A percentile compares a stretch with the other conserved stretches of the same genome.
Conservation (phyloP, 2,329 filamentous ascomycete genomes). For the Trichoderma sp. region DNA sequence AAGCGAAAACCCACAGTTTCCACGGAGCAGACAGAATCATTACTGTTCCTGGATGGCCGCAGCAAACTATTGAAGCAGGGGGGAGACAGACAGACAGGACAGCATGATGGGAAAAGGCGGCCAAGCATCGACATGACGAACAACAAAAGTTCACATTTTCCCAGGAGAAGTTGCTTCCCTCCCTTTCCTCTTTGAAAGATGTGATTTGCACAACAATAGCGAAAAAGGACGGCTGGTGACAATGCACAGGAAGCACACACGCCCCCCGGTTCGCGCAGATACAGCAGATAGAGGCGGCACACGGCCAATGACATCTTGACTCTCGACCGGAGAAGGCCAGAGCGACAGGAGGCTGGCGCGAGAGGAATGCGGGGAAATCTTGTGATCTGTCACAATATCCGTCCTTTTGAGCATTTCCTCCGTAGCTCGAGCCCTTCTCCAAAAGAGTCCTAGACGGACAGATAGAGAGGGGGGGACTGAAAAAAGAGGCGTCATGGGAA, state of each 20-base stretch:
- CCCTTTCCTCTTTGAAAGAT: not conserved
- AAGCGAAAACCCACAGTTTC: not conserved
- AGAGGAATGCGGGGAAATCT: slow-evolving; percentile 28
- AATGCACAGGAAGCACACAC: not conserved
- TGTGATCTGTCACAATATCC: slow-evolving; percentile 25
- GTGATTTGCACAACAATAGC: not conserved
- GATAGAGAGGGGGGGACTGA: not conserved
- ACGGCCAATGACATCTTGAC: slow-evolving; percentile 1
- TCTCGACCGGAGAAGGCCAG: not conserved
- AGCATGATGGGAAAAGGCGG: not conserved
- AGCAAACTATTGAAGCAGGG: slow-evolving; percentile 19
- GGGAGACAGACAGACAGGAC: not conserved
- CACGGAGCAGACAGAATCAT: not conserved
- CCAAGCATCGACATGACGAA: not conserved
- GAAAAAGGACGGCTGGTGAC: not conserved
- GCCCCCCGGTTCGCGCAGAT: not conserved
- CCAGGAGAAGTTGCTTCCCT: not conserved
- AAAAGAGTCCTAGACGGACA: slow-evolving; percentile 13
- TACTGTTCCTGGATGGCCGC: not conserved
- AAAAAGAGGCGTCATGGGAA: too few relatives aligned
- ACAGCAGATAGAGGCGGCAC: not conserved
- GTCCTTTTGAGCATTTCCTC: not conserved
- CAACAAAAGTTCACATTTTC: not conserved
- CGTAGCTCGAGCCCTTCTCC: not conserved
- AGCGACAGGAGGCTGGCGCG: slow-evolving; percentile 14